Evolutionary conservation across 768 basidiomycete genomes (phyloP).

Genomic region (Amanita rimosa): DNA sequence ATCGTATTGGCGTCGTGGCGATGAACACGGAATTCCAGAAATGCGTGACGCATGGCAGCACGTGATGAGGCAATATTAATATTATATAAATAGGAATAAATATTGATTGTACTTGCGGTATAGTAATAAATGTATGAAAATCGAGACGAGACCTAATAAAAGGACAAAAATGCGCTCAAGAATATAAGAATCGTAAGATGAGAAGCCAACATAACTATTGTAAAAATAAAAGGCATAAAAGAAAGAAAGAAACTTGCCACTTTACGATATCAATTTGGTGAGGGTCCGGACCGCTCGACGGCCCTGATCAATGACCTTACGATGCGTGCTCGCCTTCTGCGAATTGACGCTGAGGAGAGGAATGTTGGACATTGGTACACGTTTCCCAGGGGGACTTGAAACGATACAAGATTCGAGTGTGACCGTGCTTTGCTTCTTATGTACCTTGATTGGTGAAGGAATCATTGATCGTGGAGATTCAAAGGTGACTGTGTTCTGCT

Average conservation of each 20-base stretch:
- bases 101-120: not conserved
- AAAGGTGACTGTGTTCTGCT: not conserved
- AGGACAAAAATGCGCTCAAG: not conserved
- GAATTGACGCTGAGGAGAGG: not conserved
- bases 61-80: not conserved
- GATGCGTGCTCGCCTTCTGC: not conserved
- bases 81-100: not conserved
- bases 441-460: not conserved
- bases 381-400: not conserved
- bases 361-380: not conserved
- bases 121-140: not conserved
- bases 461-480: not conserved
- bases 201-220: not conserved
- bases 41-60: not conserved
- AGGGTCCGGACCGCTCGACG: slow-evolving; percentile 1
- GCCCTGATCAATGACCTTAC: not conserved
- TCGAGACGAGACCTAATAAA: not conserved
- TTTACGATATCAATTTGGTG: not conserved
- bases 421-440: not conserved
- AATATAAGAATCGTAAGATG: not conserved
- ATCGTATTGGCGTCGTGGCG: slow-evolving; percentile 22
- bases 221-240: not conserved
- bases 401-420: not conserved
- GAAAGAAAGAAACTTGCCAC: not conserved
- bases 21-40: not conserved